A percentile compares a stretch with the other conserved stretches of the same genome.
phyloP scores from a whole-genome alignment of 257 asterid species.

The Osmanthus fragrans region DNA sequence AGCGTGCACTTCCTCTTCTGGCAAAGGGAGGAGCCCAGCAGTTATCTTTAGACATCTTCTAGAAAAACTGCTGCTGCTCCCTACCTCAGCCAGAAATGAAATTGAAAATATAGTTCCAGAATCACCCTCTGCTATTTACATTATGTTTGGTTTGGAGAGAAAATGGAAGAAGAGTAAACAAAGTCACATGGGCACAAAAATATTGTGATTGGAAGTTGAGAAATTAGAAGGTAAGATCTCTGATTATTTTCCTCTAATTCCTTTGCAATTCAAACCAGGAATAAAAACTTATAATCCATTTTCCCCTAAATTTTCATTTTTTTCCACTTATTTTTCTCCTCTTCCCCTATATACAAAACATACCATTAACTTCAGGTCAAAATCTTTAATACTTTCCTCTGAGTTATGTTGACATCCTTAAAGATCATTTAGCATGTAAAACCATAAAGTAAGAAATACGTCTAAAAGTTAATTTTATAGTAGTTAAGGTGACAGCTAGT shows the following conservation, averaged over 20 bases:
- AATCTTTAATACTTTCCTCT: background rate
- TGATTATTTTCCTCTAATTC: background rate
- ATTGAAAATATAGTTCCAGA: background rate
- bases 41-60: background rate
- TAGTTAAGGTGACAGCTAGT: background rate
- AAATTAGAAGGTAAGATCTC: background rate
- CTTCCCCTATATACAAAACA: background rate
- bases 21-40: background rate
- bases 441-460: background rate
- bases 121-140: background rate
- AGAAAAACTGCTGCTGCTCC: background rate
- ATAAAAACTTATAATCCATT: background rate
- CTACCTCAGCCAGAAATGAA: background rate
- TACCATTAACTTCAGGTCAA: background rate
- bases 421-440: background rate
- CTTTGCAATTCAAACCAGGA: background rate
- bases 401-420: conserved; percentile 1
- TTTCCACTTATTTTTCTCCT: background rate
- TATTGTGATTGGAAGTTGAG: background rate
- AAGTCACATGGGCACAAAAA: background rate
- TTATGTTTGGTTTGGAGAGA: background rate
- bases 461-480: background rate
- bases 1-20: background rate
- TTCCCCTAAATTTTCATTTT: background rate
- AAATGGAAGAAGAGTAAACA: background rate